Evolutionary conservation across 2,329 filamentous ascomycete genomes (phyloP).

Genomic region (Cytospora chrysosperma): DNA sequence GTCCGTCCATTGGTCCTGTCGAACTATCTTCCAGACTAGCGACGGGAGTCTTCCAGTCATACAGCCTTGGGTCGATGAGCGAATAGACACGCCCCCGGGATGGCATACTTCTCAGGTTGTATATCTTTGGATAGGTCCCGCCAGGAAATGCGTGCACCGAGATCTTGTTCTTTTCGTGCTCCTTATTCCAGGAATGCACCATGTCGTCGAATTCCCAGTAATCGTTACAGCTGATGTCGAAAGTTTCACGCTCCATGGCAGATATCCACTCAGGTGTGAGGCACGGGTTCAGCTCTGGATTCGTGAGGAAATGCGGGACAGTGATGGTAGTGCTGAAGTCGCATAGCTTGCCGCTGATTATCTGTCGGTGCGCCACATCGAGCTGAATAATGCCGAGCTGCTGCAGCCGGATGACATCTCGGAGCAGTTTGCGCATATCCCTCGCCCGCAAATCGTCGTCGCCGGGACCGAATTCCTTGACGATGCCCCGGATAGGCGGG

Average conservation of each 20-base stretch:
- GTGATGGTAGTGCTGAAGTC: slow-evolving; percentile 32
- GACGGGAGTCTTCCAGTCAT: too few species aligned
- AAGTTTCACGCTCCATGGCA: slow-evolving; percentile 22
- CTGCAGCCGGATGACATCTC: slow-evolving; percentile 20
- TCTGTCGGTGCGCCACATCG: slow-evolving; percentile 24
- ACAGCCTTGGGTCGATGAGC: too few species aligned
- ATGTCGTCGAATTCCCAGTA: slow-evolving; percentile 23
- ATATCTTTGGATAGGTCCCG: too few species aligned
- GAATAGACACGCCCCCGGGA: too few species aligned
- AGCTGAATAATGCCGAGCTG: slow-evolving; percentile 25
- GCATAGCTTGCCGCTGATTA: slow-evolving; percentile 27
- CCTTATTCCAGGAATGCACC: background rate
- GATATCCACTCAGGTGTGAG: background rate
- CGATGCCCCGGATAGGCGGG: slow-evolving; percentile 28
- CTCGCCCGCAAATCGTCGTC: background rate
- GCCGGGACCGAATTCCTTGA: slow-evolving; percentile 27
- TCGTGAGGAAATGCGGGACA: slow-evolving; percentile 28
- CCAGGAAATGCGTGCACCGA: too few species aligned
- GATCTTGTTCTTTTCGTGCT: background rate
- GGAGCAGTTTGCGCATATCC: slow-evolving; percentile 13
- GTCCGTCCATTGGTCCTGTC: too few species aligned
- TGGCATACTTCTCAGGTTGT: too few species aligned
- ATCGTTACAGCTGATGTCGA: slow-evolving; percentile 15
- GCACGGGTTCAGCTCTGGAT: slow-evolving; percentile 23
- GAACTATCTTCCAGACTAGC: too few species aligned